Base-by-base conservation (phyloP, 2,329 filamentous ascomycete genomes). In the Trichoderma oligosporum region DNA sequence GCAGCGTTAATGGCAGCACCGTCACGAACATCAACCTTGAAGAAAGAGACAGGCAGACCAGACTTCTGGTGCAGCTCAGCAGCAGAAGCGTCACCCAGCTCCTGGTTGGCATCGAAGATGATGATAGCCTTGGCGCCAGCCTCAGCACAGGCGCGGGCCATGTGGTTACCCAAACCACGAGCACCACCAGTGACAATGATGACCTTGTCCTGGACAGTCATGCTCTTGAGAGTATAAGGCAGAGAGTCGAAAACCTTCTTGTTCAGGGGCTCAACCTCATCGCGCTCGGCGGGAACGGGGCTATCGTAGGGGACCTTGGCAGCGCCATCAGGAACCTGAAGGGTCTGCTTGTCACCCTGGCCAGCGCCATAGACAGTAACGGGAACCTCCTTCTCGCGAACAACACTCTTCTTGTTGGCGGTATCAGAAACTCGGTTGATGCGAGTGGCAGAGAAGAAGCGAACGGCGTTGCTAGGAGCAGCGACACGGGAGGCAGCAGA, bases 1-100 rank as follows among this genome's bases (percentile, higher is more conserved):
- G 86, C 86, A 54, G 85, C 82, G 65, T 85, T 82, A 71, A 91
- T 87, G 62, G 84, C 86, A 41, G 78, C 79, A 9, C 82, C 85
- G 64, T 91, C 85, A 66, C 87, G 86, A 29, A 92, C 87, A 65
- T 91, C 87, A 44, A 91, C 86, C 74, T 87, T 87, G 79, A 87
- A 89, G 78, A 91, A 91, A 46, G 83, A 83, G 45, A 88, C 85
- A 35, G 87, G 85, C 27, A 91, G 79, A 46, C 84, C 83, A n/a
- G 86, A 86, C 78, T 88, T 84, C 68, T 83, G 75, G 73, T 88
- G 84, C 41, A 91, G 79, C 72, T 88, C 84, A 18, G 81, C 81
- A 18, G 87, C 87, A 2, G 87, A 78, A 67, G 83, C 77, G 65
- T 89, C 86, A 25, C 88, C 88, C 12, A 89, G 79, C 64, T 89